phyloP scores from a whole-genome alignment of 208 protist genomes.

The Wallacemonas collosoma region DNA sequence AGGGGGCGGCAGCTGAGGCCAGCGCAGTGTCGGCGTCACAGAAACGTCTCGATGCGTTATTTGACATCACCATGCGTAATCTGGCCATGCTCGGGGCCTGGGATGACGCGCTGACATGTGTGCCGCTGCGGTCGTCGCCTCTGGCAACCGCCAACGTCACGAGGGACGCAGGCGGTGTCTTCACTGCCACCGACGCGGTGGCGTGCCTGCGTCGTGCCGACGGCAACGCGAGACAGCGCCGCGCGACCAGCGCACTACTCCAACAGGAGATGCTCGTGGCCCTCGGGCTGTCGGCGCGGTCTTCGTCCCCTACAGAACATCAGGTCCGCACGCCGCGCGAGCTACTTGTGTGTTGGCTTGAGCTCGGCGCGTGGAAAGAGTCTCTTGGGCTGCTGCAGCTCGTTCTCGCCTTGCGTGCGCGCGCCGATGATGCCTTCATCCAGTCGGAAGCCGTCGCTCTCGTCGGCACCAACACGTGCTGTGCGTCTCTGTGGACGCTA shows the following conservation, averaged over 20 bases:
- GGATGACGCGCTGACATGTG: background rate
- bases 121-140: background rate
- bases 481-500: conserved; percentile 18
- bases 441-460: background rate
- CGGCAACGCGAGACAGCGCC: background rate
- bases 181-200: background rate
- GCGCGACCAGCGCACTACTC: conserved; percentile 17
- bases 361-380: conserved; percentile 30
- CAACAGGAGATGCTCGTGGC: background rate
- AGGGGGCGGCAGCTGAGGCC: background rate
- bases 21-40: background rate
- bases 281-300: background rate
- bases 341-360: conserved; percentile 20
- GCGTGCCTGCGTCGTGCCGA: conserved; percentile 12
- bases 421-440: background rate
- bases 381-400: conserved; percentile 18
- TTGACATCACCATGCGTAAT: conserved; percentile 1
- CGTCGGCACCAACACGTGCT: conserved; percentile 3
- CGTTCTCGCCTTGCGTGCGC: conserved; percentile 1
- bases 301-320: background rate
- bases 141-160: background rate
- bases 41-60: background rate
- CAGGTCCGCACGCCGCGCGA: conserved; percentile 6
- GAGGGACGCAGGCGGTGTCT: background rate
- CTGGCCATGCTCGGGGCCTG: conserved; percentile 7